Conservation (phyloP, 306 rosid species). For the Begonia fuchsioides region DNA sequence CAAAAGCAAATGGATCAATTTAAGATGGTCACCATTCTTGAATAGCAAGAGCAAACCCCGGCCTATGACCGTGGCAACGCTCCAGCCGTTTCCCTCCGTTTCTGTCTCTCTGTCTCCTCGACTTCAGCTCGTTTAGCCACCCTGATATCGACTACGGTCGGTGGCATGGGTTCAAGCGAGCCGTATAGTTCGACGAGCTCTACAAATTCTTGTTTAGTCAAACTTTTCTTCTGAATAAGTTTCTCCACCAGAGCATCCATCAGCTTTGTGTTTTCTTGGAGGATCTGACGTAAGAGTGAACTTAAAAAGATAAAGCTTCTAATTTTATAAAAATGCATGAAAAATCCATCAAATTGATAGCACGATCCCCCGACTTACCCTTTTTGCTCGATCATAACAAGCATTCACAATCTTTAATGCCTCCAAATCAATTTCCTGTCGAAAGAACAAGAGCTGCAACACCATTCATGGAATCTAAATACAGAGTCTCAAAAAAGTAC, state of each 20-base stretch:
- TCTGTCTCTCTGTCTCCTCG: conserved; percentile 22
- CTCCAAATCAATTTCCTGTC: conserved; percentile 70
- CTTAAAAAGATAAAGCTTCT: not conserved
- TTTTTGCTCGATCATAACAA: conserved; percentile 80
- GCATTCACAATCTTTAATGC: conserved; percentile 48
- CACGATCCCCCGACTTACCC: conserved; percentile 25
- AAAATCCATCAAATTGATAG: not conserved
- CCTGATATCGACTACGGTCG: conserved; percentile 54
- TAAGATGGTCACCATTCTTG: conserved; percentile 12
- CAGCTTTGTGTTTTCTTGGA: conserved; percentile 48
- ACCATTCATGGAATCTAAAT: not conserved
- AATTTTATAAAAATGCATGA: not conserved
- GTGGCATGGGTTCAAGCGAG: conserved; percentile 40
- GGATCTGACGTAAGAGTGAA: conserved; percentile 32
- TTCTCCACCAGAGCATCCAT: conserved; percentile 70
- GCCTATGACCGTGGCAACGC: not conserved
- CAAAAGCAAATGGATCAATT: conserved; percentile 1
- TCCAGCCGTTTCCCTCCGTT: conserved; percentile 18
- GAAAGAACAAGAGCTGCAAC: not conserved
- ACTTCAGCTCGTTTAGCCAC: conserved; percentile 40
- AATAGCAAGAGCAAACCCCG: too few species aligned
- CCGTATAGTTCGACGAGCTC: conserved; percentile 64
- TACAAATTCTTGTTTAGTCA: conserved; percentile 63
- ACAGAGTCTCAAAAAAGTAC: conserved; percentile 9
- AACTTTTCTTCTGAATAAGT: conserved; percentile 68